A percentile compares a stretch with the other conserved stretches of the same genome.
These are phyloP conservation scores for Leccinum pachyderme DNA, from an alignment of 1,284 basidiomycete species.

Conservation along the genomic window DNA sequence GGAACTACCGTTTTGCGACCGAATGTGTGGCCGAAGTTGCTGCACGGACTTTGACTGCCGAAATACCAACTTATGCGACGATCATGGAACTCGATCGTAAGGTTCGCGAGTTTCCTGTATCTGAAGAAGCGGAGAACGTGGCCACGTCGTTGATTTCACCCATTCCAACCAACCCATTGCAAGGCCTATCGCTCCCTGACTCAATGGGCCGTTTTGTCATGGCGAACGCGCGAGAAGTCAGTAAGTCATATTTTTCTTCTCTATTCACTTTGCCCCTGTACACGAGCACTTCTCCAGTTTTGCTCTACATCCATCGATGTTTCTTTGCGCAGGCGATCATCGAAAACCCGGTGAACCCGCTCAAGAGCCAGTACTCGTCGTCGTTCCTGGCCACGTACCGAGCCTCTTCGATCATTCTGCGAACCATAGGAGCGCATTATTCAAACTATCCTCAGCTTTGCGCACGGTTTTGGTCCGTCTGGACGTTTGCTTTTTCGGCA, in stretches of 20 bases:
- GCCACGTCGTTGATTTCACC: slow-evolving; percentile 19
- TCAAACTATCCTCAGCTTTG: slow-evolving; percentile 48
- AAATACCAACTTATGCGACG: slow-evolving; percentile 60
- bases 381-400: slow-evolving; percentile 66
- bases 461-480: slow-evolving; percentile 57
- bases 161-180: slow-evolving; percentile 15
- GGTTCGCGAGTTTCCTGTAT: slow-evolving; percentile 63
- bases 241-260: slow-evolving; percentile 36
- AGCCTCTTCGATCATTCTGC: slow-evolving; percentile 56
- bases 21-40: slow-evolving; percentile 67
- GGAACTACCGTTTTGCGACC: slow-evolving; percentile 61
- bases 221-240: slow-evolving; percentile 53
- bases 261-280: not conserved
- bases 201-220: slow-evolving; percentile 51
- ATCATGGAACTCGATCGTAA: slow-evolving; percentile 73
- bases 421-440: slow-evolving; percentile 55
- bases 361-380: slow-evolving; percentile 56
- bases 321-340: slow-evolving; percentile 72
- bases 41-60: slow-evolving; percentile 58
- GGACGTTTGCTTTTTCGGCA: slow-evolving; percentile 65
- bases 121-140: slow-evolving; percentile 41
- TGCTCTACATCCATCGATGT: slow-evolving; percentile 65
- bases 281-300: slow-evolving; percentile 40
- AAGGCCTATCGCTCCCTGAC: slow-evolving; percentile 29
- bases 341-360: slow-evolving; percentile 57